A percentile compares a stretch with the other conserved stretches of the same genome.
Evolutionary conservation across 2,329 filamentous ascomycete species (phyloP).

Genomic region (Fonsecaea pedrosoi): DNA sequence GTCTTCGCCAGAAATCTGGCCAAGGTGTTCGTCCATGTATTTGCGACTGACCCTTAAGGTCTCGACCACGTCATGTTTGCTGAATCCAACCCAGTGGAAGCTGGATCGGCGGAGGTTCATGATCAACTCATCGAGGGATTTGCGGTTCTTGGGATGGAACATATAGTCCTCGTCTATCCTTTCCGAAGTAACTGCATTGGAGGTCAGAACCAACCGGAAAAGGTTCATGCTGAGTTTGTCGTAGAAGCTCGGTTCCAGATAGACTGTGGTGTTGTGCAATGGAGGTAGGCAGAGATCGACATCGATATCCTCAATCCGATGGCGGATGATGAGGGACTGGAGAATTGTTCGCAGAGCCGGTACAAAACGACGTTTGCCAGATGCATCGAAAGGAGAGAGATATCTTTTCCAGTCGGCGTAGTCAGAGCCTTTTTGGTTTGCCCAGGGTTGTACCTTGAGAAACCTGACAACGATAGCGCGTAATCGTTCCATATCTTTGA

Average conservation of each 20-base stretch:
- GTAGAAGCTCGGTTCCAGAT: conserved; percentile 81
- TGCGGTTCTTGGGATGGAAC: conserved; percentile 77
- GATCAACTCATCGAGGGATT: conserved; percentile 71
- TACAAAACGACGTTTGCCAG: conserved; percentile 57
- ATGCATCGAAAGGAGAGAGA: conserved; percentile 68
- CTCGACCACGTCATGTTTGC: conserved; percentile 63
- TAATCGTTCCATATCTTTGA: conserved; percentile 70
- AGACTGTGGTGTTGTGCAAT: conserved; percentile 73
- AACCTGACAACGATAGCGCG: conserved; percentile 73
- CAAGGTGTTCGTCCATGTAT: conserved; percentile 70
- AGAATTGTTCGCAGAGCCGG: conserved; percentile 68
- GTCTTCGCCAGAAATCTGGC: conserved; percentile 68
- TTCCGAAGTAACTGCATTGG: conserved; percentile 89
- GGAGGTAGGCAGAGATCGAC: conserved; percentile 70
- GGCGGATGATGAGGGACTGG: conserved; percentile 82
- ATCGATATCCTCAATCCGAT: conserved; percentile 73
- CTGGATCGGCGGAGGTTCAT: conserved; percentile 81
- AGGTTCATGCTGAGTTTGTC: conserved; percentile 83
- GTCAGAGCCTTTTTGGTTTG: conserved; percentile 64
- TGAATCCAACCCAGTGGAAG: conserved; percentile 84
- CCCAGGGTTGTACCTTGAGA: conserved; percentile 79
- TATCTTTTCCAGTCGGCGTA: conserved; percentile 76
- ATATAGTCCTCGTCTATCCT: conserved; percentile 84
- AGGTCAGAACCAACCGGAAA: conserved; percentile 81
- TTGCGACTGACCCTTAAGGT: conserved; percentile 70